Evolutionary conservation across 768 basidiomycete genomes (phyloP), one percentile per base, ranked within the genome.

Genomic region (Termitomyces sp.): DNA sequence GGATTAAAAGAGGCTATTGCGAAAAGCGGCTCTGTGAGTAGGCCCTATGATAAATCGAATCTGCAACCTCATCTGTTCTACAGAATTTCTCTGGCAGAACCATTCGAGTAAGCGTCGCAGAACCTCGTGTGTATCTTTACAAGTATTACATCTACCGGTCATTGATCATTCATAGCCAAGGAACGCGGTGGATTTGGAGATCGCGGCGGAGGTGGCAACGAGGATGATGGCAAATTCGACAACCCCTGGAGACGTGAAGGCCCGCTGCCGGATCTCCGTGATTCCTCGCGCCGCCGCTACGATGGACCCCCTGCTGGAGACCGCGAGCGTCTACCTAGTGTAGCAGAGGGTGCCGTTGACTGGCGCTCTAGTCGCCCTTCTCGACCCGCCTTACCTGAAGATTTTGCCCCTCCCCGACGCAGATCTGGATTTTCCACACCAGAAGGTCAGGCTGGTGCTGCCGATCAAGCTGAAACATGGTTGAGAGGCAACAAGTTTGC

Each of bases 61-160:
- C 33, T 13, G 22, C 41, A 42, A 50, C 52, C 35, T 54, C 45
- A 57, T 53, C 29, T 31, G 36, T 42, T 25, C 32, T 10, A 32
- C 58, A 94, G 85, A 76, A 68, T 60, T 77, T 98, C 44, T 83
- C 85, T 20, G 91, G 92, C 22, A 81, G 97, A 55, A 83, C 79
- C 18, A 76, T 99, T 58, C 83, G 97, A 55, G 86, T 98, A 56
- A 94, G 88, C 69, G 97, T 99, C 44, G 97, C 97, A 9, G 97
- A 98, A 67, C 88, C 95, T 62, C 92, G 94, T 96, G 68, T 78
- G 91, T 83, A 15, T 32, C 32, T 22, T 31, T 5, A 56, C 27
- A n/a, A 29, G 54, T 41, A n/a, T n/a, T n/a, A 31, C n/a, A 32
- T 29, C 52, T 23, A 38, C 31, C 15, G 45, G 47, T 23, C 31